Evolutionary conservation across 2,329 filamentous ascomycete genomes (phyloP).

Genomic region (Purpureocillium takamizusanense): DNA sequence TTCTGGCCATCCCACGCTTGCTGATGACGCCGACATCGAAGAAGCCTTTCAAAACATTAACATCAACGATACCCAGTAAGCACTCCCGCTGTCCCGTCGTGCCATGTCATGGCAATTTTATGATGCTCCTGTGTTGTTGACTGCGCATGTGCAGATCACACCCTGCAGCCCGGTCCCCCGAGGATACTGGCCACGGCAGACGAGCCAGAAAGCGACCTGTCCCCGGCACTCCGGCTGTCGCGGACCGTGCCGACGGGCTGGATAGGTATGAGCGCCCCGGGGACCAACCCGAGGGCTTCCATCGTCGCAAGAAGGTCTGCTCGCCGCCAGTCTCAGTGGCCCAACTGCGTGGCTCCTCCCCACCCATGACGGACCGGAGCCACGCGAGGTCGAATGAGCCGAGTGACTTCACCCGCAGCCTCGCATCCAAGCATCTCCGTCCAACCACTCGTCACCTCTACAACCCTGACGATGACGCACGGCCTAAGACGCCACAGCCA

Average conservation of each 20-base stretch:
- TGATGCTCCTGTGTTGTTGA: not conserved
- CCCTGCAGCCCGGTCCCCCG: not conserved
- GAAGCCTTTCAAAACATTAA: constrained; percentile 13
- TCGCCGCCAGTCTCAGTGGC: constrained; percentile 16
- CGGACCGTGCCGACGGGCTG: too few relatives aligned
- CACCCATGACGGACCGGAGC: constrained; percentile 10
- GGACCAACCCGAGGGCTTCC: constrained; percentile 5
- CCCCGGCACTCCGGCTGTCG: not conserved
- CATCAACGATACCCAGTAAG: constrained; percentile 8
- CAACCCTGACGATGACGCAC: constrained; percentile 5
- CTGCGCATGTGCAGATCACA: not conserved
- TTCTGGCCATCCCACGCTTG: constrained; percentile 10
- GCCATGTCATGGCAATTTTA: not conserved
- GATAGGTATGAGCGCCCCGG: too few relatives aligned
- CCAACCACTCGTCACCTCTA: constrained; percentile 16
- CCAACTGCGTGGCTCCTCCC: constrained; percentile 8
- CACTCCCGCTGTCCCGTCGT: not conserved
- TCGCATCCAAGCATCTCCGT: constrained; percentile 10
- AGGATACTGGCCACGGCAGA: not conserved
- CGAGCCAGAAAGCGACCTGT: constrained; percentile 7
- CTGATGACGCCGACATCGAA: constrained; percentile 15
- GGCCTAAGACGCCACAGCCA: too few relatives aligned
- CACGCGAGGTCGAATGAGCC: constrained; percentile 7
- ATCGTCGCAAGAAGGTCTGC: constrained; percentile 15
- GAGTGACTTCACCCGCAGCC: constrained; percentile 14